Base-by-base conservation (phyloP, 176 grass and related monocot species). In the Carex pumila region DNA sequence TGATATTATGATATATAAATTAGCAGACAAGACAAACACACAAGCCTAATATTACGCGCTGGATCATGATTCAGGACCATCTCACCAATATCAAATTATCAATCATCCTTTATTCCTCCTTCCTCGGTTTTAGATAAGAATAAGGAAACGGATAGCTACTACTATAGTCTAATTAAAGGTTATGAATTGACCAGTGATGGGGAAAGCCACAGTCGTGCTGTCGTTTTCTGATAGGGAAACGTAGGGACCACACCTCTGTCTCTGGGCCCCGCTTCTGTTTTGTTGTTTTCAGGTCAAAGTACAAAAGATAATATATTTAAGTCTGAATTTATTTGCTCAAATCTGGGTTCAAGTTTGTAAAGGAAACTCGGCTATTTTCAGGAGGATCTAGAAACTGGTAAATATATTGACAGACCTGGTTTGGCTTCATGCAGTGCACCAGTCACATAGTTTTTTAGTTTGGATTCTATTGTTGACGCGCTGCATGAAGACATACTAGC, bases 51-150 rank as follows among this genome's bases (percentile, higher is more conserved):
- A 56, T 17, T 77, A 32, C 14, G 50, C 49, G 5, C 47, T 77
- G 21, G 41, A 45, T 45, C 71, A 15, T 15, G 47, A 25, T 25
- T 25, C 25, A 25, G 25, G 25, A 54, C 71, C 21, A 54, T 76
- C 71, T 14, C 19, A 55, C 41, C 43, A 25, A 39, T 39, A 39
- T 75, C 39, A 36, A 36, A 25, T 5, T 39, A 39, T 75, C 39
- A 36, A 36, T 45, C 63, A 14, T 67, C 64, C 30, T 67, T 67
- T 12, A 32, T n/a, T 69, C 11, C 9, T 43, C 6, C 66, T 69
- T 12, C 50, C 72, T 75, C 50, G 22, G 50, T 77, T 77, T 78
- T 78, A 55, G 73, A 78, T 78, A 78, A 78, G 73, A 57, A 32
- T 78, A 57, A 57, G 25, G 52, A 57, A 78, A 25, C 1, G 25